Conservation (phyloP, 2,329 filamentous ascomycete genomes). For the Coleophoma cylindrospora region DNA sequence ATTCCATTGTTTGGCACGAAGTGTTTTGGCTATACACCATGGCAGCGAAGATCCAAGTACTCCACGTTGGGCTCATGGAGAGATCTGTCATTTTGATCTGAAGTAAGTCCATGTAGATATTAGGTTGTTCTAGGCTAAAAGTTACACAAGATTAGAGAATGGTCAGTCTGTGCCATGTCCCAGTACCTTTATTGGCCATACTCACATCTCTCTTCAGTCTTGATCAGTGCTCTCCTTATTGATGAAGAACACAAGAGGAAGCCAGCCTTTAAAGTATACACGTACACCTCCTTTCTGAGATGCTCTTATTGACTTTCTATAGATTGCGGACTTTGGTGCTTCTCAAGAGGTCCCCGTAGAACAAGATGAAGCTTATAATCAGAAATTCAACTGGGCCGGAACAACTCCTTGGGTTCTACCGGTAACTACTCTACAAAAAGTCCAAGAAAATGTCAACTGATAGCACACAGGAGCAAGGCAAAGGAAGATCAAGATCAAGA, state of each 20-base stretch:
- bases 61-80: neutral
- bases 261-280: neutral
- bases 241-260: neutral
- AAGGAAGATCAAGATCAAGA: no score
- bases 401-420: neutral
- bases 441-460: no score
- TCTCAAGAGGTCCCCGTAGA: no score
- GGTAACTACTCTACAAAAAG: neutral
- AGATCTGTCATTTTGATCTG: neutral
- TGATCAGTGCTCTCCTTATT: neutral
- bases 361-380: no score
- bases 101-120: neutral
- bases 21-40: neutral
- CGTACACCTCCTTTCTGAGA: no score
- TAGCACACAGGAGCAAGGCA: no score
- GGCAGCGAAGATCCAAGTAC: neutral
- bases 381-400: neutral
- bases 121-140: no score
- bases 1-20: neutral
- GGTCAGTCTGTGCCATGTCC: no score
- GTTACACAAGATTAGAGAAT: no score
- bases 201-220: no score
- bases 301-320: no score
- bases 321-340: no score
- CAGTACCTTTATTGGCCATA: neutral